A percentile compares a stretch with the other conserved stretches of the same genome.
These are phyloP conservation scores for Mallotus repandus DNA, from an alignment of 441 rosid genomes.

Conservation along the genomic window DNA sequence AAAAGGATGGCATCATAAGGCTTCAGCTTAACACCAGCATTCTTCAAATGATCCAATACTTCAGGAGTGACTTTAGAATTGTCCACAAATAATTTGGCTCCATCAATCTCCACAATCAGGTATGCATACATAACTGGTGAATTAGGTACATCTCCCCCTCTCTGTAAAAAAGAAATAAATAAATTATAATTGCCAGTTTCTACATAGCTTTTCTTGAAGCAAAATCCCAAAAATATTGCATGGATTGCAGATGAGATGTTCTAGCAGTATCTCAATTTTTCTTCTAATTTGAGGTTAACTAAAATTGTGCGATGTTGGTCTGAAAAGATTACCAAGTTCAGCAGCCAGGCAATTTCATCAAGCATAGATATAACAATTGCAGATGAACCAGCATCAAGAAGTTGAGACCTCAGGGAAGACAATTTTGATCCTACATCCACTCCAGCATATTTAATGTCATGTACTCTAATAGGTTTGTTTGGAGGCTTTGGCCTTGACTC, in stretches of 20 bases:
- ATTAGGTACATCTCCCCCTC: slow-evolving; percentile 95
- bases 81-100: slow-evolving; percentile 71
- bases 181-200: not conserved
- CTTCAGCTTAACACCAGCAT: slow-evolving; percentile 66
- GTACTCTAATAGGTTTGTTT: slow-evolving; percentile 69
- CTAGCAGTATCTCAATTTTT: not conserved
- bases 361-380: slow-evolving; percentile 90
- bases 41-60: slow-evolving; percentile 72
- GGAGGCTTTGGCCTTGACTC: slow-evolving; percentile 85
- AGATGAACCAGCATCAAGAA: slow-evolving; percentile 69
- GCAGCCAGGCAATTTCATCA: slow-evolving; percentile 96
- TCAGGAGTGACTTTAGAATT: slow-evolving; percentile 68
- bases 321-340: slow-evolving; percentile 69
- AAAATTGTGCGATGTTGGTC: slow-evolving; percentile 12
- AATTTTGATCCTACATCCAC: slow-evolving; percentile 73
- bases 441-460: slow-evolving; percentile 86
- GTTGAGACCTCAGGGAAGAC: slow-evolving; percentile 61
- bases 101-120: slow-evolving; percentile 65
- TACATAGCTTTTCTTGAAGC: not conserved
- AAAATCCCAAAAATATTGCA: slow-evolving; percentile 4
- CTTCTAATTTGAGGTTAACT: not conserved
- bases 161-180: slow-evolving; percentile 45
- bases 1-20: slow-evolving; percentile 76
- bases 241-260: not conserved
- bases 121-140: slow-evolving; percentile 95